A percentile compares a stretch with the other conserved stretches of the same genome.
phyloP scores from a whole-genome alignment of 495 filamentous ascomycete species.

The Terfezia claveryi region DNA sequence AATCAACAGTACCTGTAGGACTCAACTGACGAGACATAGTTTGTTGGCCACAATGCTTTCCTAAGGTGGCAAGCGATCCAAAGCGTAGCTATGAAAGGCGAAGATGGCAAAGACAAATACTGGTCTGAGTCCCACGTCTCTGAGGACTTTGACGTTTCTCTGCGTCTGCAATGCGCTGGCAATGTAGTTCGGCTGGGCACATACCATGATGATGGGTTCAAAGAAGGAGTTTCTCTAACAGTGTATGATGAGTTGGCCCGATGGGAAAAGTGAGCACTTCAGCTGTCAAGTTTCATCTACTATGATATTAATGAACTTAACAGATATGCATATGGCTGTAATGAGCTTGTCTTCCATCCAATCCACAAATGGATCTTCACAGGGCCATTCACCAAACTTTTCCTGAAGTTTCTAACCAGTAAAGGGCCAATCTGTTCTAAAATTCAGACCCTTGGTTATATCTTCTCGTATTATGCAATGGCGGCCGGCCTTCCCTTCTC shows the following conservation, averaged over 20 bases:
- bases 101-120: conserved; percentile 53
- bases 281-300: too few relatives aligned
- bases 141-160: conserved; percentile 71
- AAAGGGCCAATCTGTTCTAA: conserved; percentile 59
- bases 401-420: conserved; percentile 45
- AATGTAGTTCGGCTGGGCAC: conserved; percentile 54
- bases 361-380: conserved; percentile 38
- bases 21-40: conserved; percentile 8
- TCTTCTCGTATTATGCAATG: conserved; percentile 70
- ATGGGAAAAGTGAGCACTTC: conserved; percentile 39
- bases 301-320: too few relatives aligned
- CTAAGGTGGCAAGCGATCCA: conserved; percentile 62
- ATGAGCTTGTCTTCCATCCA: conserved; percentile 60
- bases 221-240: conserved; percentile 65
- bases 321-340: conserved; percentile 57
- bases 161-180: conserved; percentile 48
- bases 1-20: conserved; percentile 19
- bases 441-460: conserved; percentile 59
- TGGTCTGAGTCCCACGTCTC: conserved; percentile 69
- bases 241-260: conserved; percentile 67
- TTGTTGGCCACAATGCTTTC: conserved; percentile 58
- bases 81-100: conserved; percentile 40
- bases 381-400: conserved; percentile 57
- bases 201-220: conserved; percentile 55
- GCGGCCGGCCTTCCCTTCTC: conserved; percentile 61